A percentile compares a stretch with the other conserved stretches of the same genome.
Evolutionary conservation across 2,329 filamentous ascomycete genomes (phyloP).

Genomic region (Apiospora saccharicola): DNA sequence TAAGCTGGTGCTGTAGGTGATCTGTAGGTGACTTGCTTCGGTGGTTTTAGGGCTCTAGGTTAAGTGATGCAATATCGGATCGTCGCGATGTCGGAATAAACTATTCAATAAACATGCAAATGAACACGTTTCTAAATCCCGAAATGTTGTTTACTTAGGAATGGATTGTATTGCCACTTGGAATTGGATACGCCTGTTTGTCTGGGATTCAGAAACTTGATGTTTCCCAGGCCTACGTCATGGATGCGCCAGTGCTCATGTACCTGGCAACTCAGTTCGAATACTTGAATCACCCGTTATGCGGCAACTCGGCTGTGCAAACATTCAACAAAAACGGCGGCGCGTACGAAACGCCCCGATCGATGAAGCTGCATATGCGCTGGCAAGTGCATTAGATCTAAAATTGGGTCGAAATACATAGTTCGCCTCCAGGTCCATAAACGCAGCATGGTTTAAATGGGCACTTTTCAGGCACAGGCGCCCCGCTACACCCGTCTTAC

Average conservation of each 20-base stretch:
- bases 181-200: not conserved
- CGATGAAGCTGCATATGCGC: not conserved
- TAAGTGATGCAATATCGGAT: not conserved
- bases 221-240: not conserved
- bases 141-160: not conserved
- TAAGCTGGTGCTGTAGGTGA: not conserved
- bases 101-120: not conserved
- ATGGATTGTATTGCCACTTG: not conserved
- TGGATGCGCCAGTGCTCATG: not conserved
- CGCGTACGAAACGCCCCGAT: not conserved
- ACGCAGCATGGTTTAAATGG: not conserved
- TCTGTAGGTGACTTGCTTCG: not conserved
- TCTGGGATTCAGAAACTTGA: not conserved
- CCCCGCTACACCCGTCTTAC: constrained; percentile 7
- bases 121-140: not conserved
- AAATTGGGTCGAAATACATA: not conserved
- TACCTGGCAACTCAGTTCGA: constrained; percentile 14
- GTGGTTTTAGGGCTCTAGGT: not conserved
- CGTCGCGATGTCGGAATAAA: not conserved
- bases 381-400: not conserved
- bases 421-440: not conserved
- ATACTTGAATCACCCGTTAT: not conserved
- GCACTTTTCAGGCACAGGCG: not conserved
- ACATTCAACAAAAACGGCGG: not conserved
- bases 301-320: not conserved